Conservation (phyloP, 2,329 filamentous ascomycete genomes). For the Botrytis sinoallii region DNA sequence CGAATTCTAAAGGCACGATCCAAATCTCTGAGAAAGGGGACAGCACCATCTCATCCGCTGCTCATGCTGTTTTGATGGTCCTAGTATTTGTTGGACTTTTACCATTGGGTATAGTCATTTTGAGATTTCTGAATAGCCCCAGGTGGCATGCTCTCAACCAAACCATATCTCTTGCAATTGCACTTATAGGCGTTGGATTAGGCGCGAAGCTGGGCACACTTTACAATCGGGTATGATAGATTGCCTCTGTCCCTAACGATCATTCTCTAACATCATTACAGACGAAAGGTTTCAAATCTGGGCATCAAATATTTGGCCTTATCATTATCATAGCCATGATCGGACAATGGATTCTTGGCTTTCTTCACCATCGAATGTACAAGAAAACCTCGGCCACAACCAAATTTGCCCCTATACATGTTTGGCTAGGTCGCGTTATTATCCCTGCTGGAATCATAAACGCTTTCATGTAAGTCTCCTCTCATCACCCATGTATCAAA, state of each 20-base stretch:
- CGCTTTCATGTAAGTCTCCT: slow-evolving; percentile 49
- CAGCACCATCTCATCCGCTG: slow-evolving; percentile 31
- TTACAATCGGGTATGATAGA: slow-evolving; percentile 54
- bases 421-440: slow-evolving; percentile 55
- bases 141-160: slow-evolving; percentile 56
- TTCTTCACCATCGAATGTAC: slow-evolving; percentile 54
- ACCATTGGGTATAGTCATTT: slow-evolving; percentile 53
- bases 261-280: slow-evolving; percentile 32
- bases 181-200: slow-evolving; percentile 49
- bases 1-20: slow-evolving; percentile 35
- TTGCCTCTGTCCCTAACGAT: neutral
- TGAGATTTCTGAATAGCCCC: slow-evolving; percentile 51
- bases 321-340: slow-evolving; percentile 52
- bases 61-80: slow-evolving; percentile 51
- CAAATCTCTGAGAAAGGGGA: slow-evolving; percentile 42
- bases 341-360: slow-evolving; percentile 52
- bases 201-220: slow-evolving; percentile 49
- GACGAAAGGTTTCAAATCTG: slow-evolving; percentile 51
- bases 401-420: slow-evolving; percentile 51
- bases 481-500: neutral
- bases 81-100: slow-evolving; percentile 53
- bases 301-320: slow-evolving; percentile 59
- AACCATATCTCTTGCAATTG: slow-evolving; percentile 46
- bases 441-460: slow-evolving; percentile 54
- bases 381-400: slow-evolving; percentile 49